phyloP scores from a whole-genome alignment of 2,329 filamentous ascomycete species.

The Rhinocladiella mackenziei region DNA sequence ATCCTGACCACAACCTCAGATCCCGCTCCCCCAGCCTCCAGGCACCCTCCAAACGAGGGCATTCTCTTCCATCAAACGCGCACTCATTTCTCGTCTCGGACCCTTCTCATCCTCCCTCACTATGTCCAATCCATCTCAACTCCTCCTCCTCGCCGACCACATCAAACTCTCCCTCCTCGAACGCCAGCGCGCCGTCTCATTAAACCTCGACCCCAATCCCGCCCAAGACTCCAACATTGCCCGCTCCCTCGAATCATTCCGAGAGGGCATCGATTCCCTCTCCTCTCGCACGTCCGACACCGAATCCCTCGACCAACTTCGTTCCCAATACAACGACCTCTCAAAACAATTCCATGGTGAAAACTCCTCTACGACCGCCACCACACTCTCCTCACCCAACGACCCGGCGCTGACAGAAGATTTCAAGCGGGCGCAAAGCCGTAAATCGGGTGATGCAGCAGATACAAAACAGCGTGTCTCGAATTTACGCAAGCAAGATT shows the following conservation, averaged over 20 bases:
- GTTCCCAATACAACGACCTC: slow-evolving; percentile 71
- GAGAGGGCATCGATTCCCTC: slow-evolving; percentile 70
- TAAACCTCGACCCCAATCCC: slow-evolving; percentile 68
- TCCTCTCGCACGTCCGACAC: slow-evolving; percentile 41
- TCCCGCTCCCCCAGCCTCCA: slow-evolving; percentile 3
- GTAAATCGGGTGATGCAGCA: slow-evolving; percentile 16
- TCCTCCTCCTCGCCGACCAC: slow-evolving; percentile 91
- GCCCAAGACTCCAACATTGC: slow-evolving; percentile 86
- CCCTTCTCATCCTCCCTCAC: slow-evolving; percentile 27
- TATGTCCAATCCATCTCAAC: slow-evolving; percentile 61
- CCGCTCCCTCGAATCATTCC: slow-evolving; percentile 79
- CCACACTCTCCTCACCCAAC: slow-evolving; percentile 57
- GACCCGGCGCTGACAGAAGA: slow-evolving; percentile 59
- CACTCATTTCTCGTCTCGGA: neutral
- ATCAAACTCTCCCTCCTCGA: slow-evolving; percentile 94
- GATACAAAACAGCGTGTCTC: slow-evolving; percentile 29
- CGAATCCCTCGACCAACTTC: slow-evolving; percentile 54
- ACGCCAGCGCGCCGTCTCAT: slow-evolving; percentile 75
- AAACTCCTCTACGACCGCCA: slow-evolving; percentile 47
- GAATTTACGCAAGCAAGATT: slow-evolving; percentile 24
- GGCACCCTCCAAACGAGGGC: neutral
- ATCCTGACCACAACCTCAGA: no score
- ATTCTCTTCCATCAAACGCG: neutral
- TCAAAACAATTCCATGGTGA: slow-evolving; percentile 74
- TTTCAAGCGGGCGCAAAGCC: slow-evolving; percentile 59